A percentile compares a stretch with the other conserved stretches of the same genome.
These are phyloP conservation scores for Tetrahymena malaccensis DNA, from an alignment of 73 alveolate genomes.

Conservation along the genomic window DNA sequence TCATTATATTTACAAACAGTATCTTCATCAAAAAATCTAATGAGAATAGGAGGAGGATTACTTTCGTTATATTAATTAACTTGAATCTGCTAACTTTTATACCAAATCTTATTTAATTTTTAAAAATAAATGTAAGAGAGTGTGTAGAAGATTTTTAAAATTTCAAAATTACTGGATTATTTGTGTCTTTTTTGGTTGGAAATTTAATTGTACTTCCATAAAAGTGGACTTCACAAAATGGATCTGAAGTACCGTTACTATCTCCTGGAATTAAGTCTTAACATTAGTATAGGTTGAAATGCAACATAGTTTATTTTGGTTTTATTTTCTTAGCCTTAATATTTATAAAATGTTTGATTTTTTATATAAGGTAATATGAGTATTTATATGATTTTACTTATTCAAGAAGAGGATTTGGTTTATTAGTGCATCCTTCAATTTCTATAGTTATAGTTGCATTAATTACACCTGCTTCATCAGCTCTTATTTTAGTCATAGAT, in stretches of 20 bases:
- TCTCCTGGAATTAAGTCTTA: slow-evolving; percentile 31
- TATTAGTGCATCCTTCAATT: background rate
- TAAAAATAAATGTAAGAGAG: background rate
- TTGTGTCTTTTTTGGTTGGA: slow-evolving; percentile 5
- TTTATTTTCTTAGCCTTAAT: background rate
- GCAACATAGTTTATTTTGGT: background rate
- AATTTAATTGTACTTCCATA: background rate
- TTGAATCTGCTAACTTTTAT: background rate
- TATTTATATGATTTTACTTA: background rate
- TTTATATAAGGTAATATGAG: background rate
- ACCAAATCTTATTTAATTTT: background rate
- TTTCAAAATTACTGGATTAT: background rate
- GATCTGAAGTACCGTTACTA: slow-evolving; percentile 11
- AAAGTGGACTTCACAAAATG: background rate
- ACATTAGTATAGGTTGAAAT: slow-evolving; percentile 14
- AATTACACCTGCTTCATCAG: slow-evolving; percentile 25
- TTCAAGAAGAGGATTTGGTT: background rate
- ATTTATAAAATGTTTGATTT: background rate
- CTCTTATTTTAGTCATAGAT: slow-evolving; percentile 19
- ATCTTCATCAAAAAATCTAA: slow-evolving; percentile 30
- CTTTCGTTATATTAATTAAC: slow-evolving; percentile 4
- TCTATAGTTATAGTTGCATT: background rate
- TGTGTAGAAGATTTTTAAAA: background rate
- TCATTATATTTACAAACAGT: background rate
- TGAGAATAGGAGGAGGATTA: slow-evolving; percentile 28